These are phyloP conservation scores for Barbatosphaeria neglecta DNA, from an alignment of 495 filamentous ascomycete genomes.

Conservation along the genomic window DNA sequence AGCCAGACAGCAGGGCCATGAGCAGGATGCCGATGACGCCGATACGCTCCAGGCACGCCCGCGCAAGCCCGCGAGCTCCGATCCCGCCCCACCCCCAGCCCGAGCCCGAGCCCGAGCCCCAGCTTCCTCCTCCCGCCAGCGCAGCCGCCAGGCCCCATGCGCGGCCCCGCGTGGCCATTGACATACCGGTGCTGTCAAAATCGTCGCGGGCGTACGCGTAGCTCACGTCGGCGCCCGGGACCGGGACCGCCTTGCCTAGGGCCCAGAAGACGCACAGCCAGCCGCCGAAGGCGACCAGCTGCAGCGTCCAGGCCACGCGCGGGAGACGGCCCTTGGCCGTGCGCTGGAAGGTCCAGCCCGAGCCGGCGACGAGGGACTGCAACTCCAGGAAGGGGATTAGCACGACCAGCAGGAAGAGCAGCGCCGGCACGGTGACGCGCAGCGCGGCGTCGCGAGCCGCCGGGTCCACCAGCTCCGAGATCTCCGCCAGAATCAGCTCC, in stretches of 20 bases:
- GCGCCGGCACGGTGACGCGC: conserved; percentile 48
- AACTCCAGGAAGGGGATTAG: conserved; percentile 63
- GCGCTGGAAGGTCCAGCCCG: conserved; percentile 45
- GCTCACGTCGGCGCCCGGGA: conserved; percentile 40
- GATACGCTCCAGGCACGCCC: conserved; percentile 66
- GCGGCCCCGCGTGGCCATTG: conserved; percentile 12
- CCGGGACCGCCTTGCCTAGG: conserved; percentile 42
- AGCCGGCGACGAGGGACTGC: conserved; percentile 48
- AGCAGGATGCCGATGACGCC: conserved; percentile 71
- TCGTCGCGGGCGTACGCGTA: not conserved
- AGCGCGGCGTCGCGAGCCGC: conserved; percentile 49
- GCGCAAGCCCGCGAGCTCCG: conserved; percentile 32
- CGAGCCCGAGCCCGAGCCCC: too few species aligned
- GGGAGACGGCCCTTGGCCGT: conserved; percentile 35
- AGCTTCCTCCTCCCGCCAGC: not conserved
- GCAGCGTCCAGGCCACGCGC: conserved; percentile 44
- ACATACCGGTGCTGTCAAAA: conserved; percentile 15
- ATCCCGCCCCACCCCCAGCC: too few species aligned
- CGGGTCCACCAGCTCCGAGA: conserved; percentile 56
- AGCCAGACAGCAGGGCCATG: conserved; percentile 73
- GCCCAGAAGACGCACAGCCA: conserved; percentile 70
- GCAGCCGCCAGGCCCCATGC: conserved; percentile 5
- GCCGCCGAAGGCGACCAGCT: conserved; percentile 40
- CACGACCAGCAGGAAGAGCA: conserved; percentile 55
- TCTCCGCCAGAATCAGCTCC: conserved; percentile 67